phyloP scores from a whole-genome alignment of 2,329 filamentous ascomycete genomes.

The Paraphoma chrysanthemicola region DNA sequence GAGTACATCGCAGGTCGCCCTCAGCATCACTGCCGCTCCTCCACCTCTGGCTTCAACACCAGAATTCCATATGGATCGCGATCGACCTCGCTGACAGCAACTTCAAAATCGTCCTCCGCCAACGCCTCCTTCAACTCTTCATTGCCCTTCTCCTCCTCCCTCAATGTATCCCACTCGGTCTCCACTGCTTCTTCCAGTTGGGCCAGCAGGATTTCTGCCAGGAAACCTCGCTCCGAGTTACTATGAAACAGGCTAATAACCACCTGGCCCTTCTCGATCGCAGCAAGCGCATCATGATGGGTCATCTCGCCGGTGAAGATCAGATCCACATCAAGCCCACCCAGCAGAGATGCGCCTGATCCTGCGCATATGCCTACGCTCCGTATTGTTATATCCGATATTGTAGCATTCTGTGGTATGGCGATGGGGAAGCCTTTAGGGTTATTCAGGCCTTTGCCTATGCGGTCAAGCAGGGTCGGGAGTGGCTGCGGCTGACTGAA shows the following conservation, averaged over 20 bases:
- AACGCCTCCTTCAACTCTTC: slow-evolving; percentile 57
- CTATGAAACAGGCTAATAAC: slow-evolving; percentile 90
- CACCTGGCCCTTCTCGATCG: slow-evolving; percentile 81
- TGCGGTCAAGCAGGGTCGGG: slow-evolving; percentile 66
- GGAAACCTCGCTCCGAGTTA: slow-evolving; percentile 87
- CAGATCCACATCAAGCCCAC: slow-evolving; percentile 73
- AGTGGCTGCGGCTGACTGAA: slow-evolving; percentile 62
- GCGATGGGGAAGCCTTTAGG: slow-evolving; percentile 70
- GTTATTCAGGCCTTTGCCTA: slow-evolving; percentile 68
- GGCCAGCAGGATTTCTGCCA: slow-evolving; percentile 72
- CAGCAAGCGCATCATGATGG: slow-evolving; percentile 89
- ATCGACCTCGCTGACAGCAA: slow-evolving; percentile 80
- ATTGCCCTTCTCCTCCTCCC: slow-evolving; percentile 50
- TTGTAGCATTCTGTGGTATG: slow-evolving; percentile 64
- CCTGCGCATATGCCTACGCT: slow-evolving; percentile 89
- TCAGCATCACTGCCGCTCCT: background rate
- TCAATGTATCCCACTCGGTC: slow-evolving; percentile 60
- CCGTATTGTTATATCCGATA: slow-evolving; percentile 64
- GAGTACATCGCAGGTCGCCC: background rate
- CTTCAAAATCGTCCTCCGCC: slow-evolving; percentile 62
- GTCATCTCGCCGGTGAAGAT: slow-evolving; percentile 91
- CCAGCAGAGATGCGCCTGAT: slow-evolving; percentile 80
- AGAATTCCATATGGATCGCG: slow-evolving; percentile 84
- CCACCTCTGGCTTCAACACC: slow-evolving; percentile 33
- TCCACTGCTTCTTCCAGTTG: slow-evolving; percentile 68